A percentile compares a stretch with the other conserved stretches of the same genome.
Evolutionary conservation across 345 rosid species (phyloP).

Genomic region (Laguncularia racemosa): DNA sequence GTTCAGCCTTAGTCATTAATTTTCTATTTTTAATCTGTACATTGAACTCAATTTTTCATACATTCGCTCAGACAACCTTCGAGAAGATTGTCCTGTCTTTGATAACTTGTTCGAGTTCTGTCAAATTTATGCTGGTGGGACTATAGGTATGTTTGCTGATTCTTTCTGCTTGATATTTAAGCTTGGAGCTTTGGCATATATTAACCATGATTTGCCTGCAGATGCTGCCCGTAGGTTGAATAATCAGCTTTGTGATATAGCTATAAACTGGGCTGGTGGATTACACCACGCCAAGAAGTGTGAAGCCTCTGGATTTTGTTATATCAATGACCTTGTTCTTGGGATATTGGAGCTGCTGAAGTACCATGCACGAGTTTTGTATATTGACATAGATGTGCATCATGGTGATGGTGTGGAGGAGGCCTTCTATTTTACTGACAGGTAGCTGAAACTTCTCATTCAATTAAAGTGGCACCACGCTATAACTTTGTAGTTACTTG

Average conservation of each 20-base stretch:
- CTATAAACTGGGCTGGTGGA: constrained; percentile 99
- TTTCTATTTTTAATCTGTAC: too few species aligned
- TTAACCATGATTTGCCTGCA: constrained; percentile 16
- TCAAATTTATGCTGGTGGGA: constrained; percentile 96
- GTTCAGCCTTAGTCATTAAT: too few species aligned
- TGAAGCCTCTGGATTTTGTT: constrained; percentile 97
- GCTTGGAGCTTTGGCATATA: constrained; percentile 8
- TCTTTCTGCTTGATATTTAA: neutral
- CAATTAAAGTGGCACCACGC: neutral
- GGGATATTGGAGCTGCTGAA: constrained; percentile 93
- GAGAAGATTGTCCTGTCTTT: constrained; percentile 98
- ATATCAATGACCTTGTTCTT: constrained; percentile 91
- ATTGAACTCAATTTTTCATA: neutral
- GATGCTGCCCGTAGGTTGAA: constrained; percentile 95
- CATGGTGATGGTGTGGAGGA: constrained; percentile 99
- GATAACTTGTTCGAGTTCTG: constrained; percentile 93
- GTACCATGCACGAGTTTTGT: constrained; percentile 81
- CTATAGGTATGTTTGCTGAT: constrained; percentile 54
- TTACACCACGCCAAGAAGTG: constrained; percentile 98
- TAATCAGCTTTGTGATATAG: constrained; percentile 89
- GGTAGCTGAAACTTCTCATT: constrained; percentile 30
- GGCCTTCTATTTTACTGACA: constrained; percentile 95
- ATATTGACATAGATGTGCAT: constrained; percentile 96
- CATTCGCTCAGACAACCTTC: constrained; percentile 62
- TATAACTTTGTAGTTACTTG: too few species aligned